phyloP scores from a whole-genome alignment of 2,329 filamentous ascomycete species.

The Falciphora oryzae region DNA sequence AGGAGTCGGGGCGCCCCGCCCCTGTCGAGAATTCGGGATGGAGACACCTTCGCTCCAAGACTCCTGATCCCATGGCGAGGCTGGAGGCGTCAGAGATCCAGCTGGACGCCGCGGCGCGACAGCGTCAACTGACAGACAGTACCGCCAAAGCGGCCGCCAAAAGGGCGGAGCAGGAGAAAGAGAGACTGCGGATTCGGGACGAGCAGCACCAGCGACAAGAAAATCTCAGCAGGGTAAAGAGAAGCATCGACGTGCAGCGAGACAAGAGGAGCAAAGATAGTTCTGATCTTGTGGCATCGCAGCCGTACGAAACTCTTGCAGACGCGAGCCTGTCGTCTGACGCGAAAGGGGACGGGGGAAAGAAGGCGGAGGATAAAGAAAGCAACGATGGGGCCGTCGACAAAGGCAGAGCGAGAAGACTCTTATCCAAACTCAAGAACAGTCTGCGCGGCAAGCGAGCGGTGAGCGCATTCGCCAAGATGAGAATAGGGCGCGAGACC shows the following conservation, averaged over 20 bases:
- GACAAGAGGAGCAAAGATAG: too few species aligned
- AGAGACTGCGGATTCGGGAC: not conserved
- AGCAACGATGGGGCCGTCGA: not conserved
- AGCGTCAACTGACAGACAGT: constrained; percentile 5
- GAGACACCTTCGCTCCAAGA: not conserved
- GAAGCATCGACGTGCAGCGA: too few species aligned
- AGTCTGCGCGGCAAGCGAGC: constrained; percentile 1
- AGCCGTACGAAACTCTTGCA: not conserved
- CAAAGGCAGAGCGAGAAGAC: not conserved
- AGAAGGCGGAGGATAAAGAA: not conserved
- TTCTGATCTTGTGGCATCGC: not conserved
- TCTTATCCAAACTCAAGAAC: constrained; percentile 4
- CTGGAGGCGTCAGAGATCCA: not conserved
- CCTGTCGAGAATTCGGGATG: not conserved
- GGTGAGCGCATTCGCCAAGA: not conserved
- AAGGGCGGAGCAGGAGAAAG: constrained; percentile 2
- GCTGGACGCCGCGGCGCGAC: not conserved
- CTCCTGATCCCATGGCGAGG: not conserved
- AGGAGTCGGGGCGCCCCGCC: not conserved
- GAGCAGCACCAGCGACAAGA: not conserved
- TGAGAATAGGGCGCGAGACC: not conserved
- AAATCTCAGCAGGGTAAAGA: not conserved
- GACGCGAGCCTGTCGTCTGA: not conserved
- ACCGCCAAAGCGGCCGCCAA: constrained; percentile 5
- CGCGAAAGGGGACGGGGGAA: not conserved